Base-by-base conservation (phyloP, 148 eudicot species). In the Pharnaceum exiguum region DNA sequence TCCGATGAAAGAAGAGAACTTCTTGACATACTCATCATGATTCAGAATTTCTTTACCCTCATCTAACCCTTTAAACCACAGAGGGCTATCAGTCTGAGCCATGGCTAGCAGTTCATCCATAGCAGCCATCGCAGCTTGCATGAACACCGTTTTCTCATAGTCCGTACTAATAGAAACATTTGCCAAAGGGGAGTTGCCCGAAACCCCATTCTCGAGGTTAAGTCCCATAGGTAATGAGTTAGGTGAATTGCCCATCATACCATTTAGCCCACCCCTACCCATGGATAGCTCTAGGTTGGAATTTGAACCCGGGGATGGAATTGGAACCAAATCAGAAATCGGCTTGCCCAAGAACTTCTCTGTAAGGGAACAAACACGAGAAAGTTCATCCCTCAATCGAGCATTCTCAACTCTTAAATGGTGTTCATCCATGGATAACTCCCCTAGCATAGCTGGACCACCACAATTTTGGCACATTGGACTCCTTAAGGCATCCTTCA, bases 41-140 rank as follows among this genome's bases (percentile, higher is more conserved):
- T 87, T 82, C 26, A 91, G 43, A 10, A 36, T 21, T 58, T 91
- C 90, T 38, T 68, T 76, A 13, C 59, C 76, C 44, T 84, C 87
- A 52, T 71, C 83, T 35, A 66, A 30, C 63, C 64, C 70, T 43
- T 60, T 71, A 12, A 72, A 54, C 96, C 97, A 91, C 24, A 91
- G 68, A 25, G 89, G 76, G 65, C 54, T 55, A 66, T 87, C 84
- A 17, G 46, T 38, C 58, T 80, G 76, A 51, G 79, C 82, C 69
- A 91, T 57, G 67, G 75, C 79, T 13, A 87, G 24, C 59, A 85
- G 44, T 65, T 87, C 95, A 55, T 82, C 87, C 87, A 87, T 82
- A 7, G 89, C 93, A 45, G 68, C 67, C 71, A 76, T 50, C 36
- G 82, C 88, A 45, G 79, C 82, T 48, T 84, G 82, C 55, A 80